Base-by-base conservation (phyloP, 306 rosid species). In the Delonix regia region DNA sequence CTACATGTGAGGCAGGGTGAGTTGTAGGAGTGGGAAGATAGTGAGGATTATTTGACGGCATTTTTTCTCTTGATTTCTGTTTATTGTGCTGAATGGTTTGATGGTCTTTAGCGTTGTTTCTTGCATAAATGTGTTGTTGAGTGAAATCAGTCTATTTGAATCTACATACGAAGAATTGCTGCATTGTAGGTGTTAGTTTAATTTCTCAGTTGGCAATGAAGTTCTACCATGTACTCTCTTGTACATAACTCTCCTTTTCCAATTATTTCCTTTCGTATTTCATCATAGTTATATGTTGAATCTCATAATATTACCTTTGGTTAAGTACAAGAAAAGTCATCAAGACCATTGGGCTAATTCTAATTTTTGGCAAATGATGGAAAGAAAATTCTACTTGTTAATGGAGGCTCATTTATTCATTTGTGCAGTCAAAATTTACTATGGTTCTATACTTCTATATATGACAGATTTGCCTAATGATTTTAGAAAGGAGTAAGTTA, bases 221-320 rank as follows among this genome's bases (percentile, higher is more conserved):
- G 61, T 60, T 79, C 53, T 71, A 48, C 4, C 7, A 18, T 64
- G 25, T 25, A 27, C 25, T 41, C 51, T n/a, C n/a, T n/a, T n/a
- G 12, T n/a, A 39, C 59, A 41, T 27, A 73, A 77, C 27, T 41
- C 28, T 68, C 75, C 59, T 41, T 65, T 25, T 27, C 44, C 16
- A 4, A 28, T 28, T 53, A 41, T 19, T 49, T 15, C 38, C 15
- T 65, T 65, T 30, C n/a, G n/a, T n/a, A n/a, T 76, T 72, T 39
- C 1, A 18, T 56, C 15, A 8, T 14, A 27, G 27, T 25, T 38
- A 10, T 64, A 38, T 19, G 28, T 36, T 36, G n/a, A 21, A 21
- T 19, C 8, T 21, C 22, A 12, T 5, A 28, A 61, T 33, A 33
- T 30, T 18, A 16, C 24, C 45, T 62, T 30, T 33, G 13, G 38